Conservation (phyloP, 805 yeast genomes). For the Ogataea thermomethanolica region DNA sequence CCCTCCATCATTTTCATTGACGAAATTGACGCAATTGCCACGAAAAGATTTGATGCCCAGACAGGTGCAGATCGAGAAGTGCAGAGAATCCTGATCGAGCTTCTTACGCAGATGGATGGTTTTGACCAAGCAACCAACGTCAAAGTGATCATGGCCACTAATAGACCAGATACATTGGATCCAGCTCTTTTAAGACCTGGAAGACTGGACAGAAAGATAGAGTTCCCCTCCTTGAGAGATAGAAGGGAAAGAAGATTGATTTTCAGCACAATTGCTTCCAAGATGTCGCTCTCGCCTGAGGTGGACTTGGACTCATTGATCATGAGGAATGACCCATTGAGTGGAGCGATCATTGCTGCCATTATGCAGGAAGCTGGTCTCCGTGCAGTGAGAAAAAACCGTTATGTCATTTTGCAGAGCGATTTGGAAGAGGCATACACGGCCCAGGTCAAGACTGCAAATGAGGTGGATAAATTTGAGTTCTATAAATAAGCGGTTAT, state of each 20-base stretch:
- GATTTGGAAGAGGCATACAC: constrained; percentile 98
- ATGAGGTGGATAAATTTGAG: constrained; percentile 95
- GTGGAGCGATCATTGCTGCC: constrained; percentile 98
- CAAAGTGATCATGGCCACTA: constrained; percentile 98
- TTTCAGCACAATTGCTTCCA: constrained; percentile 92
- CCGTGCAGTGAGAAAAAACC: constrained; percentile 95
- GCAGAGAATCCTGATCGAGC: constrained; percentile 93
- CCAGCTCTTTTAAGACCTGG: constrained; percentile 99
- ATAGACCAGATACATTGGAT: constrained; percentile 98
- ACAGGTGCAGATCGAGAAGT: constrained; percentile 99
- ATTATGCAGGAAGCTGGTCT: constrained; percentile 99
- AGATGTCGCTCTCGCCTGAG: constrained; percentile 97
- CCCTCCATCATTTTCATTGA: constrained; percentile 97
- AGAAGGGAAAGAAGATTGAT: constrained; percentile 97
- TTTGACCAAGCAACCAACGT: constrained; percentile 94
- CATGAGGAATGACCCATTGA: constrained; percentile 91
- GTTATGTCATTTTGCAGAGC: constrained; percentile 93
- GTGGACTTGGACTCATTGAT: constrained; percentile 93
- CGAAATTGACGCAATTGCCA: constrained; percentile 98
- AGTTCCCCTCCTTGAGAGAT: constrained; percentile 93
- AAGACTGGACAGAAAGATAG: constrained; percentile 95
- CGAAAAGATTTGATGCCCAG: constrained; percentile 98
- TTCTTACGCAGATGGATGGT: constrained; percentile 98
- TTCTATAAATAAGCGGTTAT: constrained; percentile 68
- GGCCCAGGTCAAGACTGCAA: constrained; percentile 91